Evolutionary conservation across 1,284 basidiomycete genomes (phyloP).

Genomic region (Trichosporon asahii): DNA sequence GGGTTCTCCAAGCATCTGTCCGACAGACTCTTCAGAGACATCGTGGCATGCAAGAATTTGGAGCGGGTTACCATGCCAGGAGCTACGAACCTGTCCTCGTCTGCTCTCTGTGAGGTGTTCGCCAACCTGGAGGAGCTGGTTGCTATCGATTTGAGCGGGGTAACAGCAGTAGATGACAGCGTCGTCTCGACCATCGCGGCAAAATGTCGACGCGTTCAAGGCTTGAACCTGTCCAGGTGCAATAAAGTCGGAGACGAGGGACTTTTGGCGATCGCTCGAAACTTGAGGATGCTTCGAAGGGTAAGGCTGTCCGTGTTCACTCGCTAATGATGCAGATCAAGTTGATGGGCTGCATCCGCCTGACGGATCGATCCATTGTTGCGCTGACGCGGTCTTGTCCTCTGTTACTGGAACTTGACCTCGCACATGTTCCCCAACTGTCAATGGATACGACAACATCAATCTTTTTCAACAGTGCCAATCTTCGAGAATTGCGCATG

Average conservation of each 20-base stretch:
- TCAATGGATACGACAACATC: conserved; percentile 75
- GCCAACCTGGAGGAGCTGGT: conserved; percentile 71
- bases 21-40: conserved; percentile 71
- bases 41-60: conserved; percentile 73
- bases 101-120: conserved; percentile 67
- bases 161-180: conserved; percentile 65
- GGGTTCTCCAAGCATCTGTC: conserved; percentile 67
- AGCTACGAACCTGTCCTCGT: conserved; percentile 69
- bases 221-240: conserved; percentile 87
- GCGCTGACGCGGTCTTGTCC: conserved; percentile 78
- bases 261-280: conserved; percentile 68
- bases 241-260: conserved; percentile 74
- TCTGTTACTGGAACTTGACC: conserved; percentile 87
- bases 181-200: conserved; percentile 69
- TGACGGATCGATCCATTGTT: conserved; percentile 78
- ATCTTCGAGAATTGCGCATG: conserved; percentile 88
- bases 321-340: conserved; percentile 64
- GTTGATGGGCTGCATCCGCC: conserved; percentile 67
- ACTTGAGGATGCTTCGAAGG: conserved; percentile 70
- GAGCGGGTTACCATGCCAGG: conserved; percentile 90
- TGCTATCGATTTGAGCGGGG: conserved; percentile 81
- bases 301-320: conserved; percentile 35
- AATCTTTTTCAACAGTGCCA: conserved; percentile 72
- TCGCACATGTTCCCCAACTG: conserved; percentile 76
- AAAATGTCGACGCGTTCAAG: conserved; percentile 75